Evolutionary conservation across 345 rosid genomes (phyloP), one percentile per base, ranked within the genome.

Genomic region (Heritiera littoralis): DNA sequence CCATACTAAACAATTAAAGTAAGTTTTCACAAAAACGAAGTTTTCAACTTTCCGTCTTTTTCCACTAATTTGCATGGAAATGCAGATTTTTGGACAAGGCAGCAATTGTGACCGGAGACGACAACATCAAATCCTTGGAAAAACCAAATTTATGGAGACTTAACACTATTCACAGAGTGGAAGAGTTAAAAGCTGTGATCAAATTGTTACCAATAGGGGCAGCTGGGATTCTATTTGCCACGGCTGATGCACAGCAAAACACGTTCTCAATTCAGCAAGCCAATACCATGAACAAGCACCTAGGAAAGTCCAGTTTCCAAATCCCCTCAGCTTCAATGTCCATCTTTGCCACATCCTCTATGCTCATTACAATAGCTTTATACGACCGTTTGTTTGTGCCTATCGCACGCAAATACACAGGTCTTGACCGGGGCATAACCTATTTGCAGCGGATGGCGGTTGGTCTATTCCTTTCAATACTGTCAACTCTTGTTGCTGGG

Each of bases 171-270:
- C 91, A 88, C 61, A 75, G 91, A 58, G 91, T 88, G 1, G 91
- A 88, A 60, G 91, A 88, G 43, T 75, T 88, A 0, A 88, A 88
- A 83, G 77, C 84, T 9, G 32, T 88, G 9, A 75, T 88, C 58
- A 78, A 87, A 75, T 83, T 88, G 91, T 84, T 86, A 72, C 91
- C 91, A 0, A 88, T 88, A 10, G 82, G 91, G 87, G 91, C 87
- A 8, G 81, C 89, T 13, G 91, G 91, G 14, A 86, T 88, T 70
- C 83, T 88, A 1, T 81, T 85, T 35, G 75, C 84, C 66, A 86
- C 89, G n/a, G 58, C 58, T 54, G 58, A 60, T 86, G 84, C 88
- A 2, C 91, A 88, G 20, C 89, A 86, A 43, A 56, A 3, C 82
- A 88, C 91, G 58, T 88, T 88, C 66, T 83, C 91, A 1, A 77